Percentiles rank a stretch among this genome's conserved stretches.
These are phyloP conservation scores for Phialophora macrospora DNA, from an alignment of 2,329 filamentous ascomycete genomes.

Conservation along the genomic window DNA sequence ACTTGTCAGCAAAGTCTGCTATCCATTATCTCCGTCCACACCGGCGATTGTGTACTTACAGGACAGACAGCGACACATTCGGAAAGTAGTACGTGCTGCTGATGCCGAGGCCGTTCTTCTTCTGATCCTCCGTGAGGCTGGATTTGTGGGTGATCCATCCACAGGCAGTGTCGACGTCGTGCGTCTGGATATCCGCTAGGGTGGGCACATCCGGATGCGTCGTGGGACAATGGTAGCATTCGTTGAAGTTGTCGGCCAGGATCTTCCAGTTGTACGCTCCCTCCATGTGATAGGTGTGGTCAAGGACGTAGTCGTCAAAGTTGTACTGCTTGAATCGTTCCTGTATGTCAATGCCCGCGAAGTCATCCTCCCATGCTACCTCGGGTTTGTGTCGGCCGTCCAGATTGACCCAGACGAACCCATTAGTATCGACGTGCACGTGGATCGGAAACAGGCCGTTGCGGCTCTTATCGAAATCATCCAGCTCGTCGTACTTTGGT, in stretches of 20 bases:
- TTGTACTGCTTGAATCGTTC: constrained; percentile 56
- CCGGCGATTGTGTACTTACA: constrained; percentile 28
- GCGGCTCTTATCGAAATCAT: constrained; percentile 61
- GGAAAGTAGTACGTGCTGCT: constrained; percentile 38
- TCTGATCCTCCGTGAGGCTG: constrained; percentile 39
- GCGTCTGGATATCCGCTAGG: constrained; percentile 60
- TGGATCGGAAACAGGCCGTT: constrained; percentile 57
- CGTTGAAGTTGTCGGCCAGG: constrained; percentile 38
- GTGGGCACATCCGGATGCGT: constrained; percentile 62
- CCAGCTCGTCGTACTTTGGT: constrained; percentile 62
- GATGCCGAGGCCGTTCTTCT: constrained; percentile 26
- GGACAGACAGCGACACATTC: constrained; percentile 35
- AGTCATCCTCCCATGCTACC: constrained; percentile 35
- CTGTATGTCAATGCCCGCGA: constrained; percentile 50
- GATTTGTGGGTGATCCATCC: constrained; percentile 63
- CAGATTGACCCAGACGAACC: constrained; percentile 39
- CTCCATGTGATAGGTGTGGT: constrained; percentile 43
- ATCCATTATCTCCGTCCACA: neutral
- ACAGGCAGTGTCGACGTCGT: constrained; percentile 57
- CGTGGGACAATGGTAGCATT: constrained; percentile 64
- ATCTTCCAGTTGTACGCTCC: constrained; percentile 40
- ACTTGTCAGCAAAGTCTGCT: neutral
- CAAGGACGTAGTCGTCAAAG: constrained; percentile 59
- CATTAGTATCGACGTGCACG: constrained; percentile 33
- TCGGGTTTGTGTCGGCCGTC: constrained; percentile 29